Percentiles rank a stretch among this genome's conserved stretches.
phyloP scores from a whole-genome alignment of 495 filamentous ascomycete species.

The Lasiosphaeris hirsuta region DNA sequence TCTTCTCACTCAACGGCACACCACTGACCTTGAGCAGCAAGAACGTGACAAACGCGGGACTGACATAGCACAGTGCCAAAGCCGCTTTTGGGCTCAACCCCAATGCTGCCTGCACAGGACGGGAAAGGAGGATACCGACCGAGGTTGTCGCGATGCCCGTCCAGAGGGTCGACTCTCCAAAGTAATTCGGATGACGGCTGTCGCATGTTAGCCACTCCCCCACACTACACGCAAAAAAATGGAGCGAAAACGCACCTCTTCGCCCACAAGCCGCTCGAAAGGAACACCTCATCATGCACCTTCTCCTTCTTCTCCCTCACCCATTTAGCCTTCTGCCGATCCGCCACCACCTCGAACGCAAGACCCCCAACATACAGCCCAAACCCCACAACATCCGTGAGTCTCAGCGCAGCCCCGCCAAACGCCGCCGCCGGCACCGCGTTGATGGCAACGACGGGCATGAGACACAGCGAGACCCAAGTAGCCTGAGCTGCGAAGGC shows the following conservation, averaged over 20 bases:
- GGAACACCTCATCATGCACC: slow-evolving; percentile 59
- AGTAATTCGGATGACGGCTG: slow-evolving; percentile 65
- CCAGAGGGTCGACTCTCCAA: slow-evolving; percentile 64
- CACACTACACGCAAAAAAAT: neutral
- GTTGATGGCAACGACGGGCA: slow-evolving; percentile 60
- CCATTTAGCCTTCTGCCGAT: slow-evolving; percentile 59
- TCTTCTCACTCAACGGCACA: slow-evolving; percentile 59
- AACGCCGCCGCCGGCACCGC: slow-evolving; percentile 49
- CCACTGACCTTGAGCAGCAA: slow-evolving; percentile 59
- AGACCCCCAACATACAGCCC: slow-evolving; percentile 54
- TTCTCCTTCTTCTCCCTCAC: slow-evolving; percentile 52
- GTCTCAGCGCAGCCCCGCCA: slow-evolving; percentile 32
- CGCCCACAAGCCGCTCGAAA: slow-evolving; percentile 57
- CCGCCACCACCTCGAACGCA: slow-evolving; percentile 56
- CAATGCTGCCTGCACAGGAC: slow-evolving; percentile 43
- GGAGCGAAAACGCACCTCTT: slow-evolving; percentile 28
- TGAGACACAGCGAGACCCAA: slow-evolving; percentile 59
- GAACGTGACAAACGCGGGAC: slow-evolving; percentile 61
- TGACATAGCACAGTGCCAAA: slow-evolving; percentile 48
- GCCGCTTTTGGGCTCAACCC: slow-evolving; percentile 46
- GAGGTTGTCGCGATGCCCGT: slow-evolving; percentile 54
- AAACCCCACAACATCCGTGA: slow-evolving; percentile 53
- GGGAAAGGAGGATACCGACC: slow-evolving; percentile 46
- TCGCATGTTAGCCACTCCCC: neutral
- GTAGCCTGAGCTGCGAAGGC: slow-evolving; percentile 59